Base-by-base conservation (phyloP, 495 filamentous ascomycete genomes). In the Xylaria longipes region DNA sequence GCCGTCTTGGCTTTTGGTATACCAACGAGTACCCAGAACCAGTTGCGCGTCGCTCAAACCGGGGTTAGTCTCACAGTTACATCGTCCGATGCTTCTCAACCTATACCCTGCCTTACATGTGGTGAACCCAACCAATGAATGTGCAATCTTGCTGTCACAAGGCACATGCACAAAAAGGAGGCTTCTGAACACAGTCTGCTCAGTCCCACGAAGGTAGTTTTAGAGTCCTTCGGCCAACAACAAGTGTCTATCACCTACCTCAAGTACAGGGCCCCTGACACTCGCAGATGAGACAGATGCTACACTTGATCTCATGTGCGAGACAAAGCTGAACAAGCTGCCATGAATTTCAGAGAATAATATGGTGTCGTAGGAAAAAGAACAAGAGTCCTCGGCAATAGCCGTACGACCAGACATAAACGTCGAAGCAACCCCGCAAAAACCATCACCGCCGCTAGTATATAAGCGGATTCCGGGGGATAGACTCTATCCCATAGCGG, bases 391-490 rank as follows among this genome's bases (percentile, higher is more conserved):
- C 60, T 43, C 20, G 22, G 22, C 37, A 63, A 63, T 41, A 17
- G 6, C 17, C 22, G 62, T n/a, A 31, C 5, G 41, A 11, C 25
- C n/a, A 12, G 20, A 43, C 37, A 43, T 17, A 63, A 27, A 45
- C n/a, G 33, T 45, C 29, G 29, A 29, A n/a, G 17, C 20, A 39
- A 52, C 63, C 63, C 63, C 63, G 45, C 63, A 66, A 52, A 29
- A 46, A 66, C 31, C 62, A 31, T 48, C 31, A 52, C 25, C 20
- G 43, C 43, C 63, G n/a, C 45, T 50, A 52, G 29, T 31, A 52
- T 66, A 11, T n/a, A 37, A 50, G 63, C n/a, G 46, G 63, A 66
- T 52, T 66, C 63, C n/a, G 63, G 63, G 62, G 63, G 31, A 27
- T 37, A 6, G 14, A 33, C 45, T 48, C 63, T 66, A 66, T 52